A percentile compares a stretch with the other conserved stretches of the same genome.
Conservation (phyloP, 2,329 filamentous ascomycete species). For the Onygenales sp. region DNA sequence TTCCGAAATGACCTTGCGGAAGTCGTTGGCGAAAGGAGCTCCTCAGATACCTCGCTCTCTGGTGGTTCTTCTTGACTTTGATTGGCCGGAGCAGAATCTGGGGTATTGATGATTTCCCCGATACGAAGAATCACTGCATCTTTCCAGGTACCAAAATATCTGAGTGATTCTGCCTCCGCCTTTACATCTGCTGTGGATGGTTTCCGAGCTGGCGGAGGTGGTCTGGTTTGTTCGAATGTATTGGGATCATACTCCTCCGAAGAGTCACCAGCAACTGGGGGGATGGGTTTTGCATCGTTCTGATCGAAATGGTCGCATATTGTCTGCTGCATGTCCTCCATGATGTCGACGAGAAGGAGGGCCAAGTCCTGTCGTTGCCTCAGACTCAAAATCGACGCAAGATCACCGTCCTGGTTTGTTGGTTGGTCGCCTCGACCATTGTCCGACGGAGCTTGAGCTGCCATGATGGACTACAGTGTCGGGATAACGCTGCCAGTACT, state of each 20-base stretch:
- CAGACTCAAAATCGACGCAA: slow-evolving; percentile 32
- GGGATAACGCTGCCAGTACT: too few relatives aligned
- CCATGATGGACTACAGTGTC: neutral
- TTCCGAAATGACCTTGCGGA: neutral
- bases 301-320: slow-evolving; percentile 30
- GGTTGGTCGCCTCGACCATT: neutral
- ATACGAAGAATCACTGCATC: slow-evolving; percentile 59
- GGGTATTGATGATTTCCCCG: slow-evolving; percentile 53
- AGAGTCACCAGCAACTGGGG: neutral
- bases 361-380: slow-evolving; percentile 34
- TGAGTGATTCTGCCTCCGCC: slow-evolving; percentile 51
- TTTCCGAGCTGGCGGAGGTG: slow-evolving; percentile 1
- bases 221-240: neutral
- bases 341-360: slow-evolving; percentile 29
- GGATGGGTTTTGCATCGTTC: neutral
- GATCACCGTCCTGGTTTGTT: slow-evolving; percentile 20
- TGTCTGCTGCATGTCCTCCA: slow-evolving; percentile 30
- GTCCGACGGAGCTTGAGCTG: neutral
- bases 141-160: slow-evolving; percentile 75
- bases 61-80: neutral
- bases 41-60: neutral
- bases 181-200: slow-evolving; percentile 38
- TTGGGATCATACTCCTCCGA: neutral
- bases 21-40: neutral
- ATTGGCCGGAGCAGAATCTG: neutral